Evolutionary conservation across 805 yeast species (phyloP).

Genomic region (Yarrowia phangngaensis): DNA sequence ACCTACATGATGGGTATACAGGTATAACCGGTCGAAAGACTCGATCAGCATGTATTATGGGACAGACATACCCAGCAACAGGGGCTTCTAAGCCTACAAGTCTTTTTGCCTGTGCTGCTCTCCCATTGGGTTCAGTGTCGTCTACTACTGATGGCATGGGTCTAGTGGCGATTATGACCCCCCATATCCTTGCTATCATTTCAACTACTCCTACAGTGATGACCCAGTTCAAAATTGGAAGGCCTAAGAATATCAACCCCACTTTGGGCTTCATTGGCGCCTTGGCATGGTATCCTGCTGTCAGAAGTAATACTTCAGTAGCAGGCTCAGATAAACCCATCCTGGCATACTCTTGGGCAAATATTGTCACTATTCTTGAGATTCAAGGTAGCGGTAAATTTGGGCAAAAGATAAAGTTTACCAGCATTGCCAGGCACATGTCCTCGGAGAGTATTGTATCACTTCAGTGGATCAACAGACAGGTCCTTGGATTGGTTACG

Average conservation of each 20-base stretch:
- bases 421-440: conserved; percentile 44
- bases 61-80: conserved; percentile 28
- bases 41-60: conserved; percentile 50
- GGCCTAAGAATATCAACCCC: conserved; percentile 43
- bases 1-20: conserved; percentile 62
- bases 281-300: conserved; percentile 63
- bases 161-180: conserved; percentile 56
- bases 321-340: conserved; percentile 31
- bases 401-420: conserved; percentile 39
- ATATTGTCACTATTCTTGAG: conserved; percentile 54
- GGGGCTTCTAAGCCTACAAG: conserved; percentile 34
- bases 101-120: conserved; percentile 45
- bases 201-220: conserved; percentile 51
- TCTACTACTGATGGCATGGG: conserved; percentile 58
- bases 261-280: conserved; percentile 44
- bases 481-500: conserved; percentile 45
- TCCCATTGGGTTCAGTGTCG: conserved; percentile 59
- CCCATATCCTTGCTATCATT: conserved; percentile 48
- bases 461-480: conserved; percentile 49
- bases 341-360: conserved; percentile 69
- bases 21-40: conserved; percentile 46
- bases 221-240: conserved; percentile 54
- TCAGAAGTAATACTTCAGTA: conserved; percentile 28
- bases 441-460: conserved; percentile 51
- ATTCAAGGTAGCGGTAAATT: conserved; percentile 39